Evolutionary conservation across 768 basidiomycete species (phyloP).

Genomic region (Hygrophoropsis aurantiaca): DNA sequence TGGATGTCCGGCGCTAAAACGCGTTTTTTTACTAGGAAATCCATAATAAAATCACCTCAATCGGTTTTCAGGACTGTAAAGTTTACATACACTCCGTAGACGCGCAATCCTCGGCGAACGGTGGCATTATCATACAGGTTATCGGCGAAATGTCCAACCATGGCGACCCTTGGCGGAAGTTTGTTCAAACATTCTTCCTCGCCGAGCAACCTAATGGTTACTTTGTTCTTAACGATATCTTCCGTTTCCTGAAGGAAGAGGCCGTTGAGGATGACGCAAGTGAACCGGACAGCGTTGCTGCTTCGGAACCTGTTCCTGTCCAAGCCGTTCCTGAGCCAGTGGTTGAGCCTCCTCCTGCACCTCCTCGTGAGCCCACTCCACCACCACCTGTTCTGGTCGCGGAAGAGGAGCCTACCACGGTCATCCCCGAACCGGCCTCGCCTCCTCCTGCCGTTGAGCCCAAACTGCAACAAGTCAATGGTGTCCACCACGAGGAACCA

Average conservation of each 20-base stretch:
- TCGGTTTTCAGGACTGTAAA: conserved; percentile 95
- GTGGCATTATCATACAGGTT: conserved; percentile 98
- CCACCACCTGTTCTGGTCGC: conserved; percentile 23
- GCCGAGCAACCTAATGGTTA: conserved; percentile 99
- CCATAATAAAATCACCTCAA: conserved; percentile 90
- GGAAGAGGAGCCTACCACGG: conserved; percentile 43
- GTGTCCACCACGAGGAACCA: conserved; percentile 34
- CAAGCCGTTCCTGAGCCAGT: conserved; percentile 31
- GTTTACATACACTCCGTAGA: conserved; percentile 99
- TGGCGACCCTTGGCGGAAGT: conserved; percentile 92
- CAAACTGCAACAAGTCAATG: conserved; percentile 42
- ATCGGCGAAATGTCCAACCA: conserved; percentile 99
- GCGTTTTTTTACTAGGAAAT: conserved; percentile 68
- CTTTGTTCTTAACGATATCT: conserved; percentile 99
- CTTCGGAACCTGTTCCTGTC: conserved; percentile 34
- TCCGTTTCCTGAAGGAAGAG: conserved; percentile 98
- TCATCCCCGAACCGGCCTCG: conserved; percentile 29
- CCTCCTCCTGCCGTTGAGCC: conserved; percentile 39
- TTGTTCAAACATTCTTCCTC: conserved; percentile 99
- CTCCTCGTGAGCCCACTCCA: conserved; percentile 28
- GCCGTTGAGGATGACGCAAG: conserved; percentile 74
- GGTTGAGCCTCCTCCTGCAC: conserved; percentile 35
- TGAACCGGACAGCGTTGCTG: conserved; percentile 41
- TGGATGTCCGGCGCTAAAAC: conserved; percentile 4
- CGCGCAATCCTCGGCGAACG: conserved; percentile 90